A percentile compares a stretch with the other conserved stretches of the same genome.
Evolutionary conservation across 108 stramenopile species (phyloP).

Genomic region (Cyclotella sp.): DNA sequence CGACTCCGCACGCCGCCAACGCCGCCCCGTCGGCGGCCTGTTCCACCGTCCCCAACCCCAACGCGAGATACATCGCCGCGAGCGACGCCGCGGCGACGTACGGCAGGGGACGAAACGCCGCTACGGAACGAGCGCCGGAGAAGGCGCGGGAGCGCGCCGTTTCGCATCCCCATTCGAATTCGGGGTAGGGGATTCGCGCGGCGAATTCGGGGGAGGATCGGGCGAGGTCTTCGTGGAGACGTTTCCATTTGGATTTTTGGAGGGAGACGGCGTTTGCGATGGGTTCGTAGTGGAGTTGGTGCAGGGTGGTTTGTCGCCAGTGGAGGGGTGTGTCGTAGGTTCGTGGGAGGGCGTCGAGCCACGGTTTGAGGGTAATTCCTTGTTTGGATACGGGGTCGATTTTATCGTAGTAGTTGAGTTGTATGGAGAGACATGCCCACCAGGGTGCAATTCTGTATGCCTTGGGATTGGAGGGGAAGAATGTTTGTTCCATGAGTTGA

Average conservation of each 20-base stretch:
- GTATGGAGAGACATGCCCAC: slow-evolving; percentile 55
- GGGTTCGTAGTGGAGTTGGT: slow-evolving; percentile 74
- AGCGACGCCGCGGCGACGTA: slow-evolving; percentile 75
- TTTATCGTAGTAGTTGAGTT: slow-evolving; percentile 54
- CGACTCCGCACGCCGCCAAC: slow-evolving; percentile 78
- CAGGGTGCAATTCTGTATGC: slow-evolving; percentile 58
- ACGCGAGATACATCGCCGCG: slow-evolving; percentile 73
- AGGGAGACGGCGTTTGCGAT: slow-evolving; percentile 66
- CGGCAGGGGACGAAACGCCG: slow-evolving; percentile 78
- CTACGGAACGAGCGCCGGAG: slow-evolving; percentile 77
- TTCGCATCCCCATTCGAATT: slow-evolving; percentile 88
- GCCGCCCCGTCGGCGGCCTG: slow-evolving; percentile 91
- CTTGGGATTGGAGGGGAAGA: slow-evolving; percentile 52
- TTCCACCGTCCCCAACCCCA: slow-evolving; percentile 76
- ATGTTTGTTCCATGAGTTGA: slow-evolving; percentile 33
- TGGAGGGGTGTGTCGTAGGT: slow-evolving; percentile 84
- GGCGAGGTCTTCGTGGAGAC: slow-evolving; percentile 43
- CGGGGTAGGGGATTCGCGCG: slow-evolving; percentile 60
- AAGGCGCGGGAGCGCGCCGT: slow-evolving; percentile 85
- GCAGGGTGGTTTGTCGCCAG: slow-evolving; percentile 57
- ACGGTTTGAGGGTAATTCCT: slow-evolving; percentile 55
- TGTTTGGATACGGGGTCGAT: slow-evolving; percentile 22
- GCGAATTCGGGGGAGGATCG: slow-evolving; percentile 28
- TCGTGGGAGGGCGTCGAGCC: slow-evolving; percentile 81
- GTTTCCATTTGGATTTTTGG: slow-evolving; percentile 70